Evolutionary conservation across 192 early-diverging fungal species (phyloP), one percentile per base, ranked within the genome.

Genomic region (Entomortierella chlamydospora): DNA sequence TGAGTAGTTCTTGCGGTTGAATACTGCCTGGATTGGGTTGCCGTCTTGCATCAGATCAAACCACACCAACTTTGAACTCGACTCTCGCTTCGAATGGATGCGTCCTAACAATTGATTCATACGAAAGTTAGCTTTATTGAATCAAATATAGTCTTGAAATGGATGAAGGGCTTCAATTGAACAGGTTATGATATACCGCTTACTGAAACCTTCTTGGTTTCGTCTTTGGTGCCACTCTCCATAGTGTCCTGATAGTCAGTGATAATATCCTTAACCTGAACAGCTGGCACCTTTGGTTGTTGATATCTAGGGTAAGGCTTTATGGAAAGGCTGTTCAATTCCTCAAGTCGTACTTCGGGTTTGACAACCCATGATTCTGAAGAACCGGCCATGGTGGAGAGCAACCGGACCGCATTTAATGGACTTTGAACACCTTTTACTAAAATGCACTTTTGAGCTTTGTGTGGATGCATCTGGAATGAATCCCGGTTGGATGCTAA

Each of bases 31-130:
- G 23, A 94, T 68, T 8, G 67, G 45, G 23, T 86, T 66, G 5
- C 86, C 85, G 64, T 91, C 86, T 26, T 91, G 87, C 30, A 83
- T 73, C 29, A 96, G 30, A 76, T 93, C 93, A 51, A 89, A 85
- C 82, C 95, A 96, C 9, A 92, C 79, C 43, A 95, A 86, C 51
- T 90, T 92, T 64, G 87, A 81, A 61, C 91, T 90, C 13, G 93
- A 90, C 33, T 91, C 91, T 18, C 95, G 84, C 64, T 88, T 88
- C 9, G 86, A 88, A 18, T 72, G 61, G 25, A 96, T 81, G n/a
- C 93, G 86, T 11, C 92, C 93, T 73, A 81, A 11, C 20, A 56
- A 11, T 34, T 34, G 25, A 9, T 17, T 54, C 4, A 3, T 11
- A 17, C 5, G 22, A 25, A 54, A 15, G n/a, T 23, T 54, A 54